Evolutionary conservation across 2,329 filamentous ascomycete species (phyloP), one percentile per base, ranked within the genome.

Genomic region (Ophiostoma populinum): DNA sequence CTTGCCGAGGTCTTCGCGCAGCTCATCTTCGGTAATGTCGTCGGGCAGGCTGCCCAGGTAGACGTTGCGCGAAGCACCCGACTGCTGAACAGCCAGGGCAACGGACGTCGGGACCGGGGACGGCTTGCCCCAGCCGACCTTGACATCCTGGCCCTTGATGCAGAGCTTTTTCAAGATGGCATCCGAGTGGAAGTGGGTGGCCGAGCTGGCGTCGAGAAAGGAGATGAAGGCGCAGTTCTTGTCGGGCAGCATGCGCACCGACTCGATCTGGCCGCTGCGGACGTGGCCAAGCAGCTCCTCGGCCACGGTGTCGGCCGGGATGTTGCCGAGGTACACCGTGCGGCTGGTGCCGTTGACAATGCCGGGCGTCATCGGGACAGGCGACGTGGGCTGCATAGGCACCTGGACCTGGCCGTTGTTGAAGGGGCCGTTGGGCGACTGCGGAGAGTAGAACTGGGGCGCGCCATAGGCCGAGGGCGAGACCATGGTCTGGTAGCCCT

Each of bases 181-280:
- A 66, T 98, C 90, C 15, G 90, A 98, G 65, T 98, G 90, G 62
- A 98, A 98, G 55, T 98, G 90, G 16, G 87, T 95, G 38, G 90
- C 90, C 20, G 90, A 94, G 61, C 86, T 93, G 49, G 86, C 85
- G 52, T 98, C 90, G 45, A 98, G 67, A 64, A 98, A 98, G 7
- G 90, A 98, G 54, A 98, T 95, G 66, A 98, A 98, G 39, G 90
- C 90, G 53, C 90, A 98, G 67, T 95, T 98, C 81, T 95, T 98
- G 61, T 98, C 90, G 17, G 87, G 83, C 37, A 98, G 67, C 45
- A 98, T 70, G 47, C 90, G 80, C 35, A 98, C 90, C n/a, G 90
- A 95, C 63, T 98, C 90, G 49, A 98, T 95, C 55, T 95, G 90
- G 17, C 90, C 90, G 56, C 90, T 95, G 44, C 90, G 75, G 40